Conservation (phyloP, 768 basidiomycete species). For the Solioccasus polychromus region DNA sequence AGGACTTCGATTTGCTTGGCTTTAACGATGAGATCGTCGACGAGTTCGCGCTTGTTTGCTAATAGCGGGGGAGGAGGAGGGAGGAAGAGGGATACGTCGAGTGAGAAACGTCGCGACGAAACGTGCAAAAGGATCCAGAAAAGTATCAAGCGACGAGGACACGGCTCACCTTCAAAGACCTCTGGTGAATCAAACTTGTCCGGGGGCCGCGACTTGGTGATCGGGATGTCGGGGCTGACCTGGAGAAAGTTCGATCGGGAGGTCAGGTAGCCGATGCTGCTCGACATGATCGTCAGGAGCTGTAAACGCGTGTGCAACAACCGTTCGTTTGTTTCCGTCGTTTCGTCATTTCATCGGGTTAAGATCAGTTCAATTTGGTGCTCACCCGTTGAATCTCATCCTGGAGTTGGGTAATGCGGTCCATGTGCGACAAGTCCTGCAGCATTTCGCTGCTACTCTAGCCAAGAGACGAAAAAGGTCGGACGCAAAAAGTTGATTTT, state of each 20-base stretch:
- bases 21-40: conserved; percentile 77
- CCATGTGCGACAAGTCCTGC: conserved; percentile 91
- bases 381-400: conserved; percentile 87
- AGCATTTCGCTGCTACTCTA: conserved; percentile 73
- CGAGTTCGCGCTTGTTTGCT: conserved; percentile 86
- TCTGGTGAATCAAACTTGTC: conserved; percentile 72
- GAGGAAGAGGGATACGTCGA: neutral
- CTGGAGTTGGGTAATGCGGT: conserved; percentile 93
- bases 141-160: neutral
- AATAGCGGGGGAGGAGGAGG: neutral
- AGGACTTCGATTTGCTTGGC: conserved; percentile 88
- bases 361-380: conserved; percentile 14
- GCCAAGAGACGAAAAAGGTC: conserved; percentile 10
- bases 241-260: conserved; percentile 73
- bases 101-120: neutral
- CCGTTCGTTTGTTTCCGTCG: too few species aligned
- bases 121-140: too few species aligned
- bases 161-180: conserved; percentile 63
- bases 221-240: conserved; percentile 75
- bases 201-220: conserved; percentile 74
- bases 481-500: conserved; percentile 13
- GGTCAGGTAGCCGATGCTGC: conserved; percentile 76
- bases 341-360: too few species aligned
- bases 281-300: conserved; percentile 88
- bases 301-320: too few species aligned